Percentiles rank a stretch among this genome's conserved stretches.
Evolutionary conservation across 306 rosid species (phyloP).

Genomic region (Bauhinia variegata): DNA sequence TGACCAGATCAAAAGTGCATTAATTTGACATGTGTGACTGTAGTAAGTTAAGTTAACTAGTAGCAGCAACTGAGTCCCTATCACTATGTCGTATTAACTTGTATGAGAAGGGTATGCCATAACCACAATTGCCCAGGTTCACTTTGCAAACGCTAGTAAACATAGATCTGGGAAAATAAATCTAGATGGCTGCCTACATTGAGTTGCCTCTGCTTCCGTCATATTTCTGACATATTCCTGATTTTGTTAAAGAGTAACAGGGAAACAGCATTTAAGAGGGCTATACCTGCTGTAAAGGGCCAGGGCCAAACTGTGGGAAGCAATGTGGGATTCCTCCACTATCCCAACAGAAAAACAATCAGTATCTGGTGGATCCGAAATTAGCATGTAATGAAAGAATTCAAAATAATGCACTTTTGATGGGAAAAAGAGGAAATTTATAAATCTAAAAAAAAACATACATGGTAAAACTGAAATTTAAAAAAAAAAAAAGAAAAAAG

Average conservation of each 20-base stretch:
- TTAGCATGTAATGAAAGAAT: neutral
- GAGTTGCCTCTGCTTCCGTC: slow-evolving; percentile 2
- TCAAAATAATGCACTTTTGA: slow-evolving; percentile 22
- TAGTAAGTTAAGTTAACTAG: slow-evolving; percentile 4
- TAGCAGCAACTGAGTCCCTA: neutral
- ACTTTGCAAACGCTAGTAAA: neutral
- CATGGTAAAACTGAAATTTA: neutral
- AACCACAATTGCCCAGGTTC: neutral
- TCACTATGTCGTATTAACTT: slow-evolving; percentile 13
- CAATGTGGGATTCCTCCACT: slow-evolving; percentile 99
- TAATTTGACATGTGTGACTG: neutral
- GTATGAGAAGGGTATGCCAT: slow-evolving; percentile 4
- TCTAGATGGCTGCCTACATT: neutral
- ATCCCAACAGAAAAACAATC: slow-evolving; percentile 46
- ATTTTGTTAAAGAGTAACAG: slow-evolving; percentile 6
- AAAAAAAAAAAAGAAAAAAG: too few relatives aligned
- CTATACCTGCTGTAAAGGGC: slow-evolving; percentile 82
- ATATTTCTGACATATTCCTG: neutral
- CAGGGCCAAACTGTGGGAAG: slow-evolving; percentile 99
- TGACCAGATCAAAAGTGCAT: neutral
- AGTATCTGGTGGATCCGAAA: slow-evolving; percentile 36
- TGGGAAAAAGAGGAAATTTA: neutral
- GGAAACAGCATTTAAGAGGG: slow-evolving; percentile 20
- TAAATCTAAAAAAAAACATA: too few relatives aligned
- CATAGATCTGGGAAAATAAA: neutral